Evolutionary conservation across 306 rosid species (phyloP).

Genomic region (Quercus wislizeni): DNA sequence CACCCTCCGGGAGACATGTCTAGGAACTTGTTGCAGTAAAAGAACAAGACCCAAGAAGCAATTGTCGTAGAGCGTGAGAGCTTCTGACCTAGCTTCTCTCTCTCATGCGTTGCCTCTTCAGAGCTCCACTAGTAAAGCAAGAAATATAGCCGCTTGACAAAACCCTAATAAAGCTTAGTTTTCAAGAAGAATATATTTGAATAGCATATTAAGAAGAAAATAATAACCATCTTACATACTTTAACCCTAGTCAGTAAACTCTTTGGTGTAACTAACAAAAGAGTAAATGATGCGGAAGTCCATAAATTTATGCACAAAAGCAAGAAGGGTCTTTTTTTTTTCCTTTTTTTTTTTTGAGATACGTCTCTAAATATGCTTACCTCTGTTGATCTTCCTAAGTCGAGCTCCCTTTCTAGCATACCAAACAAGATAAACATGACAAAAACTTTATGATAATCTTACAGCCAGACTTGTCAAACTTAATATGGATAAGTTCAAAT

Average conservation of each 20-base stretch:
- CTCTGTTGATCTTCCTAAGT: not conserved
- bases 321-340: not conserved
- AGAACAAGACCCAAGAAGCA: constrained; percentile 33
- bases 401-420: not conserved
- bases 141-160: not conserved
- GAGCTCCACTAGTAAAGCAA: not conserved
- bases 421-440: constrained; percentile 4
- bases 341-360: too few relatives aligned
- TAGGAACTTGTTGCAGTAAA: constrained; percentile 53
- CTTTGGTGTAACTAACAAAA: not conserved
- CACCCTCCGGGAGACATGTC: constrained; percentile 19
- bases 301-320: not conserved
- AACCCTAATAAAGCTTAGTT: constrained; percentile 19
- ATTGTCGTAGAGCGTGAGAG: constrained; percentile 15
- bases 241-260: not conserved
- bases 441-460: too few relatives aligned
- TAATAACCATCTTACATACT: not conserved
- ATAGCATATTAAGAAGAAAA: too few relatives aligned
- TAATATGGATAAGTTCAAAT: too few relatives aligned
- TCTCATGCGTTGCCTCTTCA: constrained; percentile 10
- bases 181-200: not conserved
- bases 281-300: not conserved
- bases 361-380: not conserved
- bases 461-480: too few relatives aligned
- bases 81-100: constrained; percentile 7